Evolutionary conservation across 176 grass and related monocot genomes (phyloP).

Genomic region (Oropetium thomaeum): DNA sequence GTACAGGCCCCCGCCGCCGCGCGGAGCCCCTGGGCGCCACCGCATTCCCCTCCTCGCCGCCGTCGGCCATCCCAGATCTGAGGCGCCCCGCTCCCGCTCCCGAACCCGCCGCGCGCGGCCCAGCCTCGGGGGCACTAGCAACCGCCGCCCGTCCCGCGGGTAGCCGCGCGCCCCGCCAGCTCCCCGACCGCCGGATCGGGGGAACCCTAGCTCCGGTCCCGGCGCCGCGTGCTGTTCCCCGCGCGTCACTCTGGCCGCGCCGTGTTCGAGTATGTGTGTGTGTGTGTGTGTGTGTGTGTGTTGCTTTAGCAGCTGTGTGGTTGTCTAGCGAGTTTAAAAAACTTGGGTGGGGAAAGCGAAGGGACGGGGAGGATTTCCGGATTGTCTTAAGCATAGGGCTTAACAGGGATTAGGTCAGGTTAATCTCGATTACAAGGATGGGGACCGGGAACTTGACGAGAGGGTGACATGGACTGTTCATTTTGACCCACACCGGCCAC

Average conservation of each 20-base stretch:
- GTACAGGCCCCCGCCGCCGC: slow-evolving; percentile 53
- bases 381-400: slow-evolving; percentile 20
- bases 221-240: background rate
- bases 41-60: slow-evolving; percentile 48
- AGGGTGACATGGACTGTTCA: background rate
- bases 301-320: slow-evolving; percentile 28
- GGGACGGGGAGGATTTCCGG: slow-evolving; percentile 8
- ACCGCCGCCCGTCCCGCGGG: background rate
- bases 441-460: background rate
- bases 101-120: background rate
- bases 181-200: slow-evolving; percentile 29
- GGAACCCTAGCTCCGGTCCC: slow-evolving; percentile 62
- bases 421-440: background rate
- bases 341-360: background rate
- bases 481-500: too few species aligned
- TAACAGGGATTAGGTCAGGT: background rate
- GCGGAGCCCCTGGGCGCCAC: slow-evolving; percentile 47
- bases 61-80: slow-evolving; percentile 81
- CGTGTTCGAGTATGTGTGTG: background rate
- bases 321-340: slow-evolving; percentile 37
- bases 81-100: slow-evolving; percentile 15
- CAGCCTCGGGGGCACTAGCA: background rate
- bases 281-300: background rate
- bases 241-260: slow-evolving; percentile 20
- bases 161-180: background rate